Conservation (phyloP, 257 asterid genomes). For the Solanum peruvianum region DNA sequence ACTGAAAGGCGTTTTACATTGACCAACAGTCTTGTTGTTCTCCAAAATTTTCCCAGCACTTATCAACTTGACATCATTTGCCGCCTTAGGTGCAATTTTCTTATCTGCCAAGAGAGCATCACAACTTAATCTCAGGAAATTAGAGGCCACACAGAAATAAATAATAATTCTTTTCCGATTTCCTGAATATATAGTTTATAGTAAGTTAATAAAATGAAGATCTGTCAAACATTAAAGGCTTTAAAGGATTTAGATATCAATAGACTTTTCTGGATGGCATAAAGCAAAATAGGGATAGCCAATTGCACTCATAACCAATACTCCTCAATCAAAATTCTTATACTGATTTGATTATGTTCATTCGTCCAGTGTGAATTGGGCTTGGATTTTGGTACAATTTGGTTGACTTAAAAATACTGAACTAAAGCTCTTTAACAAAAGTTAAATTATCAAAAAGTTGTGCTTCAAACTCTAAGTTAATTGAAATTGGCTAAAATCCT, state of each 20-base stretch:
- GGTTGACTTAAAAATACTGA: not conserved
- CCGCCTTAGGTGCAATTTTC: conserved; percentile 64
- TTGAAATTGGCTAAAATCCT: not conserved
- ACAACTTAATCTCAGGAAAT: conserved; percentile 1
- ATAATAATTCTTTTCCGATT: not conserved
- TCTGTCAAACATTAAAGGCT: not conserved
- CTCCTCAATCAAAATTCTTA: not conserved
- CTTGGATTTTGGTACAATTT: not conserved
- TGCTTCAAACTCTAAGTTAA: not conserved
- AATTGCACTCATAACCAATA: not conserved
- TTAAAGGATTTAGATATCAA: not conserved
- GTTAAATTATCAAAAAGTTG: not conserved
- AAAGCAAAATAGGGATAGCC: not conserved
- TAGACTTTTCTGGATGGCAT: not conserved
- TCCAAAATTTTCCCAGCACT: conserved; percentile 77
- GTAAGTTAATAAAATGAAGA: not conserved
- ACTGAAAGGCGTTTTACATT: conserved; percentile 73
- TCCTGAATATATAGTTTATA: not conserved
- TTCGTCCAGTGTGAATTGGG: not conserved
- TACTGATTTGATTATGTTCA: not conserved
- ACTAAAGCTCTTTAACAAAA: not conserved
- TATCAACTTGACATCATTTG: conserved; percentile 71
- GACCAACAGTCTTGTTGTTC: conserved; percentile 69
- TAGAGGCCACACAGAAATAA: not conserved
- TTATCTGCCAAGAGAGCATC: conserved; percentile 38